These are phyloP conservation scores for Trapa bicornis DNA, from an alignment of 345 rosid species.

Conservation along the genomic window DNA sequence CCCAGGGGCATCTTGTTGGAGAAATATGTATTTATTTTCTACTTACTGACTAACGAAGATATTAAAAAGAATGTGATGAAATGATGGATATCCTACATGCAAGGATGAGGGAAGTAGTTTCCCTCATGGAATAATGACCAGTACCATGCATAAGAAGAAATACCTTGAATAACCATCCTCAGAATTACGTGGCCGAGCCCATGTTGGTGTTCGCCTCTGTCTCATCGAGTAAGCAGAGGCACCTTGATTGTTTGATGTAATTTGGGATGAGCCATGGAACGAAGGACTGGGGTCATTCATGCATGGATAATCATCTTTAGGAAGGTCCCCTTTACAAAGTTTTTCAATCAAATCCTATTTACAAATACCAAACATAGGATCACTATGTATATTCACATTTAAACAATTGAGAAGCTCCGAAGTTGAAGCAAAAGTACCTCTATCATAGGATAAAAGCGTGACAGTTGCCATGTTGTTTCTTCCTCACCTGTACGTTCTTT, in stretches of 20 bases:
- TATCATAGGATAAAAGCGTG: constrained; percentile 91
- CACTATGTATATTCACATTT: background rate
- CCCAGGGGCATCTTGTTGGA: background rate
- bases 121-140: too few relatives aligned
- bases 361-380: background rate
- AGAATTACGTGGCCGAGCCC: constrained; percentile 34
- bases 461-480: constrained; percentile 65
- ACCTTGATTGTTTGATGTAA: constrained; percentile 29
- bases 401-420: background rate
- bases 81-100: too few relatives aligned
- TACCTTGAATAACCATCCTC: constrained; percentile 92
- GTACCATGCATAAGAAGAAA: background rate
- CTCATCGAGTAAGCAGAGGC: constrained; percentile 85
- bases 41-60: background rate
- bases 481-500: constrained; percentile 56
- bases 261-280: constrained; percentile 49
- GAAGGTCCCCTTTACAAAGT: constrained; percentile 70
- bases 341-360: constrained; percentile 76
- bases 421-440: constrained; percentile 39
- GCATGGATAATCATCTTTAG: constrained; percentile 83
- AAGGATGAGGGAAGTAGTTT: too few relatives aligned
- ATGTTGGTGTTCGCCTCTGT: constrained; percentile 76
- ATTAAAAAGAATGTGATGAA: too few relatives aligned
- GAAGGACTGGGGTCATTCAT: constrained; percentile 83
- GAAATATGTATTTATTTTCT: background rate